Evolutionary conservation across 208 protist species (phyloP).

Genomic region (Leishmania turanica): DNA sequence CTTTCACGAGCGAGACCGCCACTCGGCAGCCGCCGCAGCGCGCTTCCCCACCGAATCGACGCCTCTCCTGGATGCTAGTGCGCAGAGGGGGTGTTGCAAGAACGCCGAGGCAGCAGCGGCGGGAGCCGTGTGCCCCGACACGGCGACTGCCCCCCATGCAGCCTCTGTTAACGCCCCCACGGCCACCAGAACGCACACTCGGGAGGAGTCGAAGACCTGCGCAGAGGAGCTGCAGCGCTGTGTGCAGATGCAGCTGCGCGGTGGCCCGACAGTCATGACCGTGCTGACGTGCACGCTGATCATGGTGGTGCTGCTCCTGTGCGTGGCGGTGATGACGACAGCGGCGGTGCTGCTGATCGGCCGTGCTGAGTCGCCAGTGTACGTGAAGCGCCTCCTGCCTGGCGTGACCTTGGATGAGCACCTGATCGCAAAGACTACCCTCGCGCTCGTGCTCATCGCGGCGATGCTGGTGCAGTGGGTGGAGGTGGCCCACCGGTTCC

Average conservation of each 20-base stretch:
- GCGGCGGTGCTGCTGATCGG: constrained; percentile 27
- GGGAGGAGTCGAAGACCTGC: neutral
- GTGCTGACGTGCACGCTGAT: constrained; percentile 20
- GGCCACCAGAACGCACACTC: neutral
- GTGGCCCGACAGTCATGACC: constrained; percentile 32
- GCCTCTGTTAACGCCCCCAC: neutral
- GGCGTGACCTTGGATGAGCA: constrained; percentile 35
- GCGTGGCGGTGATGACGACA: constrained; percentile 16
- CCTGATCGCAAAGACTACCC: constrained; percentile 23
- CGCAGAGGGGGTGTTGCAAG: neutral
- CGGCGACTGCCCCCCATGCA: neutral
- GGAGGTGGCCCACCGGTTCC: constrained; percentile 26
- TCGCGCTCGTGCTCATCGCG: constrained; percentile 6
- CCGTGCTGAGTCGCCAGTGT: constrained; percentile 15
- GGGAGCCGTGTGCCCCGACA: neutral
- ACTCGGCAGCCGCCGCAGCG: neutral
- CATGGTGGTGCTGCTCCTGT: constrained; percentile 18
- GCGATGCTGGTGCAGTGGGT: constrained; percentile 38
- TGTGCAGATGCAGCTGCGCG: constrained; percentile 24
- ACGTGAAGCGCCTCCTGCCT: constrained; percentile 20
- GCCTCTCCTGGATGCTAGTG: constrained; percentile 1
- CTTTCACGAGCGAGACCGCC: constrained; percentile 21
- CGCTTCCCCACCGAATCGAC: neutral
- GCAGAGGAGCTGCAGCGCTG: constrained; percentile 23
- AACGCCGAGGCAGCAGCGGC: neutral